phyloP scores from a whole-genome alignment of 2,329 filamentous ascomycete species.

The Graphilbum ipis-grandicollis region DNA sequence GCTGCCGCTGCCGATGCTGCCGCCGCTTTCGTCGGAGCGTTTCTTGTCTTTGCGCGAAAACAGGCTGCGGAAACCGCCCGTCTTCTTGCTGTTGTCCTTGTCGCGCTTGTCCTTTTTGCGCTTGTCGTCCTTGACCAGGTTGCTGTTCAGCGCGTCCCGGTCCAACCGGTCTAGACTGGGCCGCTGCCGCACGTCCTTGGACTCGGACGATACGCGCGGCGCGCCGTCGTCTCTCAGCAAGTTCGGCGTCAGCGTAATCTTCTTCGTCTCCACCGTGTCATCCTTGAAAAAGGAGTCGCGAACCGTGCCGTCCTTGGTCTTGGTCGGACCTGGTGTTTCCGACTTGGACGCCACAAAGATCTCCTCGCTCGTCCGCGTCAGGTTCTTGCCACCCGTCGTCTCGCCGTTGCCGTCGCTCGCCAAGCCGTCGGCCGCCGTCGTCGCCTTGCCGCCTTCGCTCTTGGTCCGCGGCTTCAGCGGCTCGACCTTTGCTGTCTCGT shows the following conservation, averaged over 20 bases:
- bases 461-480: constrained; percentile 33
- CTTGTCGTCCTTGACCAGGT: constrained; percentile 47
- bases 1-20: no score
- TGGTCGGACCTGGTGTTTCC: constrained; percentile 28
- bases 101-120: constrained; percentile 56
- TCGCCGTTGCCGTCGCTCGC: constrained; percentile 17
- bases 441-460: constrained; percentile 20
- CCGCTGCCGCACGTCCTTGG: constrained; percentile 34
- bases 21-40: constrained; percentile 31
- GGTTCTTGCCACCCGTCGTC: constrained; percentile 7
- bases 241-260: constrained; percentile 91
- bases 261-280: constrained; percentile 85
- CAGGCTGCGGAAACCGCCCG: constrained; percentile 38
- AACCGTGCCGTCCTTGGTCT: constrained; percentile 70
- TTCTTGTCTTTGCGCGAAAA: constrained; percentile 48
- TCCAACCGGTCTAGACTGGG: constrained; percentile 59
- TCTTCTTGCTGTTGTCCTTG: constrained; percentile 52
- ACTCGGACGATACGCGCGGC: constrained; percentile 36
- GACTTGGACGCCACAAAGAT: constrained; percentile 35
- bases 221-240: constrained; percentile 66
- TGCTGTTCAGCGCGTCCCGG: constrained; percentile 32
- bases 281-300: constrained; percentile 97
- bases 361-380: constrained; percentile 45
- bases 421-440: constrained; percentile 12
- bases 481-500: constrained; percentile 37